These are phyloP conservation scores for Hygrocybe punicea DNA, from an alignment of 768 basidiomycete species.

Conservation along the genomic window DNA sequence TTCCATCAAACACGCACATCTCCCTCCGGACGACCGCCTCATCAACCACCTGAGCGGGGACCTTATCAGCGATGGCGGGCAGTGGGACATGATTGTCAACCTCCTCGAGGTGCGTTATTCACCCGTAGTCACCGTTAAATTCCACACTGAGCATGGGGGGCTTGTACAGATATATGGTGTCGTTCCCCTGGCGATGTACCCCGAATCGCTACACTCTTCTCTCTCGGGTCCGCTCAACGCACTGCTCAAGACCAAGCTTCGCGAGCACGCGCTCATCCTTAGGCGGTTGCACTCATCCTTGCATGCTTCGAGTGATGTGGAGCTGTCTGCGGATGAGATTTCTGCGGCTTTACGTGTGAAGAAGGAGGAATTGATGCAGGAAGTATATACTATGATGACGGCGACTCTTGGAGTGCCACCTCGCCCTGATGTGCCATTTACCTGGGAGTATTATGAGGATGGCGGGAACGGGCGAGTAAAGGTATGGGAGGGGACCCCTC, in stretches of 20 bases:
- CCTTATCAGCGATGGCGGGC: constrained; percentile 88
- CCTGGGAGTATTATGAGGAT: constrained; percentile 87
- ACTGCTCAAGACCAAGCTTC: constrained; percentile 84
- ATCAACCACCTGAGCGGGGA: constrained; percentile 69
- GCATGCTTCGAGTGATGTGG: constrained; percentile 33
- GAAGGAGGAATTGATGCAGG: constrained; percentile 82
- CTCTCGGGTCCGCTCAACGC: constrained; percentile 67
- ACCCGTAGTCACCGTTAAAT: not conserved
- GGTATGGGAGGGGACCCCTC: constrained; percentile 60
- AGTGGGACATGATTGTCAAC: constrained; percentile 87
- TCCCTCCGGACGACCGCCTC: constrained; percentile 80
- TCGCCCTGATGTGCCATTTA: constrained; percentile 62
- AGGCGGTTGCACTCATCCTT: constrained; percentile 60
- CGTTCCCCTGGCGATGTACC: constrained; percentile 77
- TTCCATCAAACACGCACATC: constrained; percentile 74
- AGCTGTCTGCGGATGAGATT: constrained; percentile 46
- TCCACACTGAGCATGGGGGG: not conserved
- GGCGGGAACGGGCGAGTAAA: constrained; percentile 53
- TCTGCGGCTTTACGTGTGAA: constrained; percentile 62
- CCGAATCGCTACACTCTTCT: constrained; percentile 82
- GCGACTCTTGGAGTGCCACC: constrained; percentile 88
- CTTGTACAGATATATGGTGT: constrained; percentile 67
- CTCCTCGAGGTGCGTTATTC: constrained; percentile 30
- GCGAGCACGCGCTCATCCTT: constrained; percentile 84
- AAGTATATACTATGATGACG: constrained; percentile 79